Evolutionary conservation across 2,329 filamentous ascomycete genomes (phyloP).

Genomic region (Diaporthe aspalathi): DNA sequence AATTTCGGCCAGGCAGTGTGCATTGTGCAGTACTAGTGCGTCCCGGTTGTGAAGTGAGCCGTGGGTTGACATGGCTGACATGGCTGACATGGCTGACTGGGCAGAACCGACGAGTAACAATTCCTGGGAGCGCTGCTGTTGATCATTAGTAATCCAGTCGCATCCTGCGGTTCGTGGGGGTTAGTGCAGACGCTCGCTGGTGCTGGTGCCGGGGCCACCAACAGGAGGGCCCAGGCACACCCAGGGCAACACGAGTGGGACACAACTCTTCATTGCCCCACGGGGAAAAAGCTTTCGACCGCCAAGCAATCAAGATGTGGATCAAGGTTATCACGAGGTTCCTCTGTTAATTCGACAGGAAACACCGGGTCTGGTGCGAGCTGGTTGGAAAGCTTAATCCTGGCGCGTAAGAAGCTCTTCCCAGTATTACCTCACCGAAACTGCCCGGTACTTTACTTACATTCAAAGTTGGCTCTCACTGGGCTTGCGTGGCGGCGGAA

Average conservation of each 20-base stretch:
- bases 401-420: slow-evolving; percentile 4
- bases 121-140: background rate
- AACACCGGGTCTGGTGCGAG: background rate
- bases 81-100: no score
- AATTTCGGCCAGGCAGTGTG: background rate
- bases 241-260: slow-evolving; percentile 1
- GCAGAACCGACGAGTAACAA: background rate
- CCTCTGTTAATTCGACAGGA: background rate
- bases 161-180: slow-evolving; percentile 7
- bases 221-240: slow-evolving; percentile 14
- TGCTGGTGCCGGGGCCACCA: background rate
- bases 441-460: background rate
- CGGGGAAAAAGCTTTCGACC: slow-evolving; percentile 17
- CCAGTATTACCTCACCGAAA: slow-evolving; percentile 20
- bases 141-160: slow-evolving; percentile 2
- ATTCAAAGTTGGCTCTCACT: background rate
- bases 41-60: no score
- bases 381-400: background rate
- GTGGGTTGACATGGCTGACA: no score
- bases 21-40: background rate
- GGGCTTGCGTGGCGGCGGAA: background rate
- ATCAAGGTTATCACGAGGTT: no score
- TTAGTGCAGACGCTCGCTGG: background rate
- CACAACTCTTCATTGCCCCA: background rate
- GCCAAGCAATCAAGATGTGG: slow-evolving; percentile 4